Percentiles rank a stretch among this genome's conserved stretches.
These are phyloP conservation scores for Phytopythium cucurbitacearum DNA, from an alignment of 352 stramenopile species.

Conservation along the genomic window DNA sequence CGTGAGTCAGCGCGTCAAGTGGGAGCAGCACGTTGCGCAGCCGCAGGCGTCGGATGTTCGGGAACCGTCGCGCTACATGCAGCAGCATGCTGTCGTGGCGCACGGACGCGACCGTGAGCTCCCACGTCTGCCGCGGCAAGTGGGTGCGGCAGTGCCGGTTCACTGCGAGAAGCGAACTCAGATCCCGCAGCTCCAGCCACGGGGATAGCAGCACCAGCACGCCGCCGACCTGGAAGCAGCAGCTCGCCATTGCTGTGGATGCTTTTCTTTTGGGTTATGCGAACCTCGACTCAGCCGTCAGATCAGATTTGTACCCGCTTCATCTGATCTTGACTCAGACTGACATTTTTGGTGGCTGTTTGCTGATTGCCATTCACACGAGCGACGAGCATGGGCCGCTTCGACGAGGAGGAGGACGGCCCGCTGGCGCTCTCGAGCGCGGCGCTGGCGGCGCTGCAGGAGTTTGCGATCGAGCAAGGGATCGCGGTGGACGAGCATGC, in stretches of 20 bases:
- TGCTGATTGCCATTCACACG: not conserved
- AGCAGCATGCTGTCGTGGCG: slow-evolving; percentile 18
- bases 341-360: too few species aligned
- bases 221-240: slow-evolving; percentile 8
- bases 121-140: slow-evolving; percentile 36
- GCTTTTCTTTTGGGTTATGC: not conserved
- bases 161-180: slow-evolving; percentile 27
- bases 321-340: too few species aligned
- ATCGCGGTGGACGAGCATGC: slow-evolving; percentile 37
- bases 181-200: slow-evolving; percentile 40
- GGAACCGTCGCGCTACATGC: slow-evolving; percentile 27
- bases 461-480: slow-evolving; percentile 48
- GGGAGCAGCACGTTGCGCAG: slow-evolving; percentile 28
- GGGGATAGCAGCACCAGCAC: slow-evolving; percentile 39
- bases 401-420: slow-evolving; percentile 31
- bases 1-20: slow-evolving; percentile 21
- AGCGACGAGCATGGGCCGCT: not conserved
- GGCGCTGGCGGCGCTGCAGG: slow-evolving; percentile 37
- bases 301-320: too few species aligned
- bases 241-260: too few species aligned
- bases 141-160: slow-evolving; percentile 17
- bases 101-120: slow-evolving; percentile 30
- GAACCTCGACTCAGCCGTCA: too few species aligned
- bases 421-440: slow-evolving; percentile 39
- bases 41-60: slow-evolving; percentile 30